A percentile compares a stretch with the other conserved stretches of the same genome.
Conservation (phyloP, 768 basidiomycete genomes). For the Clitopilus hobsonii region DNA sequence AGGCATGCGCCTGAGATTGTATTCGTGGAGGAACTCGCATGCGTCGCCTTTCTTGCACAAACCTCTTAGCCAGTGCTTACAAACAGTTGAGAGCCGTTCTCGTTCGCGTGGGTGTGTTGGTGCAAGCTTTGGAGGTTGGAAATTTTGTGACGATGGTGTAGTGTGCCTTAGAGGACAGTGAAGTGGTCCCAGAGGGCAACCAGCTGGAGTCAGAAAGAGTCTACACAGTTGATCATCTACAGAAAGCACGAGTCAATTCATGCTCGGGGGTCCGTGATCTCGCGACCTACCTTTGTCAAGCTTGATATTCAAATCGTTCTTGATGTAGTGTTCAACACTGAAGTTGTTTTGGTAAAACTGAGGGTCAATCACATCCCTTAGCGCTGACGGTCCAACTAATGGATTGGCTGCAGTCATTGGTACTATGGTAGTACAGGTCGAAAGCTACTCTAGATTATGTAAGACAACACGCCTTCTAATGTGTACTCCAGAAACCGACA, state of each 20-base stretch:
- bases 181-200: conserved; percentile 88
- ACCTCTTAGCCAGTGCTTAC: conserved; percentile 98
- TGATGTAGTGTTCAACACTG: conserved; percentile 73
- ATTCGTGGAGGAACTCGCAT: conserved; percentile 99
- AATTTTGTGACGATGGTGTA: conserved; percentile 81
- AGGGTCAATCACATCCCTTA: conserved; percentile 73
- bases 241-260: conserved; percentile 3
- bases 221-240: conserved; percentile 94
- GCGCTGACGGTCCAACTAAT: conserved; percentile 50
- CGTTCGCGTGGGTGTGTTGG: conserved; percentile 82
- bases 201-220: conserved; percentile 71
- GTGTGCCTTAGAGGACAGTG: conserved; percentile 94
- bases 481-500: neutral
- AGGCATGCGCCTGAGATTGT: conserved; percentile 96
- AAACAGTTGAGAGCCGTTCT: conserved; percentile 86
- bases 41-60: conserved; percentile 97
- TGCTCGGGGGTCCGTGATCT: neutral
- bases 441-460: neutral
- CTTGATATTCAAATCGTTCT: conserved; percentile 78
- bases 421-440: neutral
- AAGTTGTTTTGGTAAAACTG: conserved; percentile 96
- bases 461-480: neutral
- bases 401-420: conserved; percentile 40
- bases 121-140: conserved; percentile 78
- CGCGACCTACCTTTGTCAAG: conserved; percentile 77